Evolutionary conservation across 23 red algal species (phyloP).

Genomic region (Agarophyton chilense): DNA sequence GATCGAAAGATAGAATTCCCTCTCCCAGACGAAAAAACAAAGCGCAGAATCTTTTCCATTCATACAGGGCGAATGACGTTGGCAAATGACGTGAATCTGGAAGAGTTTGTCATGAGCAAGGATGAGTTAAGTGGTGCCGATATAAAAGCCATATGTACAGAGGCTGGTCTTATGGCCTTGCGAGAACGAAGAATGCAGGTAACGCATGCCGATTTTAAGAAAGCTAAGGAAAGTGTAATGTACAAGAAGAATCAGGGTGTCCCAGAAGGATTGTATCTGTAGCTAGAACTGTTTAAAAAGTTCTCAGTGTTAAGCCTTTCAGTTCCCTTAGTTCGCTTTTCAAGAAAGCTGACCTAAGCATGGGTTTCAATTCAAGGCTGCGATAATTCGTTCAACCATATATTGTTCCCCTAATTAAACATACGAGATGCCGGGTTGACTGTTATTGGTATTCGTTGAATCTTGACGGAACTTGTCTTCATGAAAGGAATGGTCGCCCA

Average conservation of each 20-base stretch:
- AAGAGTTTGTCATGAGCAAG: constrained; percentile 98
- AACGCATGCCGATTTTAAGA: constrained; percentile 91
- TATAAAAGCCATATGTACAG: constrained; percentile 99
- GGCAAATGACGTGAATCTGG: constrained; percentile 95
- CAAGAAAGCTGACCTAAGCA: neutral
- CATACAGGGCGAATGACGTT: constrained; percentile 98
- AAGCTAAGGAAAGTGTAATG: constrained; percentile 92
- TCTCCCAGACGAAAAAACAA: constrained; percentile 98
- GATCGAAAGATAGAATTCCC: constrained; percentile 99
- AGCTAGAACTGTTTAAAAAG: neutral
- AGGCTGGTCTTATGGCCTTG: constrained; percentile 97
- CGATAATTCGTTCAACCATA: neutral
- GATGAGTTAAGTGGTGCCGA: constrained; percentile 93
- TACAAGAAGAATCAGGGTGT: constrained; percentile 95
- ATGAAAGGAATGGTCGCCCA: too few relatives aligned
- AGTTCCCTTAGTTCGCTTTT: neutral
- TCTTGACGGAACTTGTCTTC: too few relatives aligned
- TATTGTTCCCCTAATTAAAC: too few relatives aligned
- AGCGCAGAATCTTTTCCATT: constrained; percentile 95
- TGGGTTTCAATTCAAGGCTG: neutral
- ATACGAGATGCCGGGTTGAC: too few relatives aligned
- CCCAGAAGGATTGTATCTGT: constrained; percentile 94
- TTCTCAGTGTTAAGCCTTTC: neutral
- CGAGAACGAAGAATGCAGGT: constrained; percentile 98
- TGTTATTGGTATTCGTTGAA: too few relatives aligned